Base-by-base conservation (phyloP, 1,139 yeast genomes). In the Groenewaldozyma auringiensis region DNA sequence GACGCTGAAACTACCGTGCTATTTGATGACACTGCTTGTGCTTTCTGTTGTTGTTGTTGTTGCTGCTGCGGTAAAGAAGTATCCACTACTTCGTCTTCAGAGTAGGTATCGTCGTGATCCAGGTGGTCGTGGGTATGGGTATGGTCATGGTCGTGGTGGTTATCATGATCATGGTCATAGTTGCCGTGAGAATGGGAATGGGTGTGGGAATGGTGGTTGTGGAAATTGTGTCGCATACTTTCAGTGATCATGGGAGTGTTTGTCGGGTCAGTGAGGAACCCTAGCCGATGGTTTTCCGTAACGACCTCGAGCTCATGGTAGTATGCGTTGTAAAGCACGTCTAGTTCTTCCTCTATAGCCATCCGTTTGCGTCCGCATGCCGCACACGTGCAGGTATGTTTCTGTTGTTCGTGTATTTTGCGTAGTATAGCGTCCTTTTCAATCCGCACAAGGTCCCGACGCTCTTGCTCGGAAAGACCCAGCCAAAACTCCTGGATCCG, bases 291-390 rank as follows among this genome's bases (percentile, higher is more conserved):
- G 20, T 40, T 41, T 6, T 50, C 59, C 11, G 64, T 61, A 40
- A 59, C 60, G 41, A 54, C 54, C 45, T 64, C 67, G 41, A 69
- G 60, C 55, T 67, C 64, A 44, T 63, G 65, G 51, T 70, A 72
- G 53, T 73, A 75, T 3, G 75, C 72, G 50, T 76, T 76, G 55
- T 85, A 87, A 40, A 88, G 76, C 46, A 79, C 77, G 56, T 83
- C 89, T 58, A 89, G 74, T 59, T 86, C 95, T 53, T 80, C 81
- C 58, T 85, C 94, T 54, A 87, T 77, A 27, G 88, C 78, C 50
- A 72, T 68, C 53, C 81, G 78, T 54, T 84, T 79, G 44, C 87
- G 75, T 1, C 94, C 95, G 65, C 97, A 89, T 27, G 80, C 80
- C 3, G 80, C 69, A 62, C 97, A 89, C 47, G 79, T 74, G 62